Conservation (phyloP, 768 basidiomycete species). For the Boletus patriciae region DNA sequence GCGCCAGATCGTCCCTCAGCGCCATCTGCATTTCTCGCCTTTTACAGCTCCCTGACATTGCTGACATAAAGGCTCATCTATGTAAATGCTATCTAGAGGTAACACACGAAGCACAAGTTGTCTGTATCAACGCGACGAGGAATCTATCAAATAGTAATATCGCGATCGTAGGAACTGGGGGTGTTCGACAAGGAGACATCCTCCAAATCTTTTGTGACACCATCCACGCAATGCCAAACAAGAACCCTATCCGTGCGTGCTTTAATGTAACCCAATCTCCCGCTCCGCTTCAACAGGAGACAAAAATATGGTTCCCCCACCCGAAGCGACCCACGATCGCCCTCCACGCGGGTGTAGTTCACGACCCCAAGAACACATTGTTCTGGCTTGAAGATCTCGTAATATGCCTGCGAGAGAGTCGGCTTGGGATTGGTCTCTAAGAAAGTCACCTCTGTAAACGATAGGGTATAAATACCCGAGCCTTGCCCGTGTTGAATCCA, state of each 20-base stretch:
- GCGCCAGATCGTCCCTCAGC: conserved; percentile 12
- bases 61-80: not conserved
- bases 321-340: conserved; percentile 7
- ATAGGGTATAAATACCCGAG: conserved; percentile 11
- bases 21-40: conserved; percentile 10
- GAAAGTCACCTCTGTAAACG: conserved; percentile 12
- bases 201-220: conserved; percentile 10
- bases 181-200: conserved; percentile 10
- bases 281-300: conserved; percentile 7
- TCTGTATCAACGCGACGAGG: not conserved
- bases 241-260: conserved; percentile 15
- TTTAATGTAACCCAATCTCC: conserved; percentile 12
- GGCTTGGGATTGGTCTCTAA: conserved; percentile 8
- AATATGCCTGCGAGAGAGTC: conserved; percentile 14
- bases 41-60: conserved; percentile 9
- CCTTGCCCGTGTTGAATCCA: conserved; percentile 4
- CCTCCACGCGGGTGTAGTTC: conserved; percentile 11
- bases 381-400: conserved; percentile 16
- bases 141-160: not conserved
- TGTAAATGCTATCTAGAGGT: not conserved
- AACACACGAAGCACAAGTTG: no score
- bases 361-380: conserved; percentile 17
- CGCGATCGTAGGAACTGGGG: not conserved
- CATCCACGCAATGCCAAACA: conserved; percentile 10
- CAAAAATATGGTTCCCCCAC: conserved; percentile 14